Evolutionary conservation across 148 eudicot genomes (phyloP).

Genomic region (Fagopyrum tataricum): DNA sequence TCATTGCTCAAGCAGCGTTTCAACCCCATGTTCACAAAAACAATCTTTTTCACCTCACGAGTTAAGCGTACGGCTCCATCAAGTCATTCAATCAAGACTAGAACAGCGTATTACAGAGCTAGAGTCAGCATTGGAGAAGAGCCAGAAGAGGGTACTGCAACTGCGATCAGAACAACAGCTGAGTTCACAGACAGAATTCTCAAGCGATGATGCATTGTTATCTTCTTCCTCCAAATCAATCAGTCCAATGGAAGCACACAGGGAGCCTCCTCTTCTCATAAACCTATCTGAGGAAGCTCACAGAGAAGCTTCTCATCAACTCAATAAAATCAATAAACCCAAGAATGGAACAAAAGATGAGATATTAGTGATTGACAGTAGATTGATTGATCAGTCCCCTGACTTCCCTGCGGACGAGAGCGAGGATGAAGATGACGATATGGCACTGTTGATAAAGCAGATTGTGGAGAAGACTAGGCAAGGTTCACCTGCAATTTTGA

Average conservation of each 20-base stretch:
- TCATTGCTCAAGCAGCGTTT: constrained; percentile 43
- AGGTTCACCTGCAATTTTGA: constrained; percentile 70
- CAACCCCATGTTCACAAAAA: constrained; percentile 42
- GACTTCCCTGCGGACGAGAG: constrained; percentile 23
- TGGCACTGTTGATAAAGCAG: constrained; percentile 54
- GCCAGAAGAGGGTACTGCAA: constrained; percentile 37
- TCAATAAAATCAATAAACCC: neutral
- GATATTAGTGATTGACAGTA: neutral
- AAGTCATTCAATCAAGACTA: constrained; percentile 62
- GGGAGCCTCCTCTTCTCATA: neutral
- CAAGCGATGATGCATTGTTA: constrained; percentile 30
- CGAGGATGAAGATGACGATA: constrained; percentile 28
- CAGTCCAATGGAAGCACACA: constrained; percentile 29
- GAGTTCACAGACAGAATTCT: constrained; percentile 28
- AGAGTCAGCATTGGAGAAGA: constrained; percentile 46
- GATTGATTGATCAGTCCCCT: constrained; percentile 11
- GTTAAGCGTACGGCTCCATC: constrained; percentile 62
- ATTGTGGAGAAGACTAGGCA: constrained; percentile 76
- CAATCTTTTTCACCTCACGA: constrained; percentile 65
- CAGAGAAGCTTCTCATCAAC: neutral
- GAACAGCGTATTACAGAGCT: constrained; percentile 70
- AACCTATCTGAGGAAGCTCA: neutral
- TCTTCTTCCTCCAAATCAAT: constrained; percentile 27
- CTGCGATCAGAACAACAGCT: constrained; percentile 35
- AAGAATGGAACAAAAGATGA: constrained; percentile 11